Conservation (phyloP, 2,329 filamentous ascomycete species). For the Arthrinium puccinioides region DNA sequence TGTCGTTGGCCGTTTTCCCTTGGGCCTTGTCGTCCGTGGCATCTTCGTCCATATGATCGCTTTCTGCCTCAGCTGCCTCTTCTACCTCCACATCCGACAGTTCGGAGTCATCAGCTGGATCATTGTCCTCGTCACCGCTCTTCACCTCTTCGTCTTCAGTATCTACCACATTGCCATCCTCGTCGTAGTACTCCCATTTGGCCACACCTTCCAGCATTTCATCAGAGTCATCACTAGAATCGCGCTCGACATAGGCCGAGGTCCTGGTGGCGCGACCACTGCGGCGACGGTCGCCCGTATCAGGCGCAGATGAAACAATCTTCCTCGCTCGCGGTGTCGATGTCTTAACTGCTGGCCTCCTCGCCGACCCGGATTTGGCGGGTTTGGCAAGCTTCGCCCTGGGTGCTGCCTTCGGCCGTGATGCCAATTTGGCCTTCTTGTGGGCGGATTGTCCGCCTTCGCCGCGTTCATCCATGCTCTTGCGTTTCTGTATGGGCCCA, state of each 20-base stretch:
- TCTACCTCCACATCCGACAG: slow-evolving; percentile 18
- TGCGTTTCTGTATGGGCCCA: slow-evolving; percentile 45
- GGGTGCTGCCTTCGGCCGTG: slow-evolving; percentile 21
- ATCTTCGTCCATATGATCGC: slow-evolving; percentile 10
- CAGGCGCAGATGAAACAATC: slow-evolving; percentile 19
- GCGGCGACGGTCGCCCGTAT: slow-evolving; percentile 42
- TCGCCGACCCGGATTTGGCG: slow-evolving; percentile 21
- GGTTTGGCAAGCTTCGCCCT: slow-evolving; percentile 25
- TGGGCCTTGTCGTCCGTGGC: slow-evolving; percentile 4
- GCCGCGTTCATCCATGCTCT: slow-evolving; percentile 41
- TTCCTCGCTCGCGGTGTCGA: slow-evolving; percentile 20
- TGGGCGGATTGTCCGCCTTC: slow-evolving; percentile 34
- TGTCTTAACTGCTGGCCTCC: slow-evolving; percentile 15
- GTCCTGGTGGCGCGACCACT: slow-evolving; percentile 43
- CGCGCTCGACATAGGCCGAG: slow-evolving; percentile 48
- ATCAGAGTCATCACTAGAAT: slow-evolving; percentile 50
- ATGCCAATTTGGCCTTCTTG: slow-evolving; percentile 29
- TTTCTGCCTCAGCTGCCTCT: slow-evolving; percentile 2
- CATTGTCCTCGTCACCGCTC: slow-evolving; percentile 17
- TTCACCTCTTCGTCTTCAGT: too few species aligned
- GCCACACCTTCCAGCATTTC: slow-evolving; percentile 56
- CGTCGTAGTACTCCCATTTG: slow-evolving; percentile 47
- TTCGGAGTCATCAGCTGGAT: slow-evolving; percentile 8
- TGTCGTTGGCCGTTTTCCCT: slow-evolving; percentile 1
- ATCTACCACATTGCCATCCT: slow-evolving; percentile 23